Percentiles rank a stretch among this genome's conserved stretches.
Conservation (phyloP, 2,329 filamentous ascomycete genomes). For the Trichoderma polysporum region DNA sequence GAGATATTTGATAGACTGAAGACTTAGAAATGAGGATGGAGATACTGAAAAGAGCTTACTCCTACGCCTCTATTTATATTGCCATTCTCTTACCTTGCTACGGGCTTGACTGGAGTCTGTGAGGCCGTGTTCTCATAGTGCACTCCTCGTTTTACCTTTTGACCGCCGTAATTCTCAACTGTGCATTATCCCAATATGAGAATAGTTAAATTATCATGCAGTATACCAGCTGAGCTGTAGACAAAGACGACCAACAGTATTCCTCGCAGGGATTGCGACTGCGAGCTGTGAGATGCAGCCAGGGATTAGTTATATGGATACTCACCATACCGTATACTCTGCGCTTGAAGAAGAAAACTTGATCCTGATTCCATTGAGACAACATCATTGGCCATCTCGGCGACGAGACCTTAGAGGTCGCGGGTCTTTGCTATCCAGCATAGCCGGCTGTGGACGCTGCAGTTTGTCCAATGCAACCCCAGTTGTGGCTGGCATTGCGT, state of each 20-base stretch:
- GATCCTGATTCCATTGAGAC: too few species aligned
- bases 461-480: neutral
- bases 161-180: neutral
- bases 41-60: too few species aligned
- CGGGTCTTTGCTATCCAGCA: too few species aligned
- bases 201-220: neutral
- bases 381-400: neutral
- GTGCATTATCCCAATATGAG: neutral
- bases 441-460: too few species aligned
- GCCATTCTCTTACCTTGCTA: neutral
- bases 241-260: neutral
- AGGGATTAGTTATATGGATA: neutral
- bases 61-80: neutral
- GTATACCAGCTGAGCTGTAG: neutral
- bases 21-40: neutral
- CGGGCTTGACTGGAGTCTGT: neutral
- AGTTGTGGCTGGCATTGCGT: neutral
- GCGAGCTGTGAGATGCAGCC: neutral
- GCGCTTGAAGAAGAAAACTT: neutral
- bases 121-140: neutral
- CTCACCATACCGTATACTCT: neutral
- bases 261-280: neutral
- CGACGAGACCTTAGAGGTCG: too few species aligned
- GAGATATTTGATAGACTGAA: too few species aligned
- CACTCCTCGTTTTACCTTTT: neutral